A percentile compares a stretch with the other conserved stretches of the same genome.
Evolutionary conservation across 495 filamentous ascomycete genomes (phyloP).

Genomic region (Penicillium cinerascens): DNA sequence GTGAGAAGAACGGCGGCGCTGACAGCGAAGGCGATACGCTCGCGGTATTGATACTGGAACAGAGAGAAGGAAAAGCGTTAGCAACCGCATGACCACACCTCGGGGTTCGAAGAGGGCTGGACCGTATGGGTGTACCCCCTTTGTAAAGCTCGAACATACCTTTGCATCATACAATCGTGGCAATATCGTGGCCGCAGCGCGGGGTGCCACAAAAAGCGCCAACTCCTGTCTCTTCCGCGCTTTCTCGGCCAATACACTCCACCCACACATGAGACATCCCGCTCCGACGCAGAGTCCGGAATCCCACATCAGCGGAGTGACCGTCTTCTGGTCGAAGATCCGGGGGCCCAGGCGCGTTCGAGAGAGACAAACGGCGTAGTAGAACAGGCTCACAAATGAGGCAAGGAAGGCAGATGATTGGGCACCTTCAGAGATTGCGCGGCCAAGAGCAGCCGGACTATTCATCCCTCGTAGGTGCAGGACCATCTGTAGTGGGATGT

Average conservation of each 20-base stretch:
- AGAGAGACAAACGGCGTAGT: slow-evolving; percentile 82
- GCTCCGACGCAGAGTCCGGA: slow-evolving; percentile 69
- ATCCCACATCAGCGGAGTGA: slow-evolving; percentile 60
- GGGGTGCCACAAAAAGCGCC: slow-evolving; percentile 79
- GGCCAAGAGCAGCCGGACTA: slow-evolving; percentile 28
- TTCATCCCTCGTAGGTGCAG: slow-evolving; percentile 58
- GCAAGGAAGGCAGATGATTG: slow-evolving; percentile 82
- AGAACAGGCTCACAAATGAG: slow-evolving; percentile 77
- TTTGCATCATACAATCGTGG: slow-evolving; percentile 68
- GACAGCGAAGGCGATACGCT: slow-evolving; percentile 68
- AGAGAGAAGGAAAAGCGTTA: slow-evolving; percentile 19
- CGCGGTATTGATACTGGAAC: slow-evolving; percentile 66
- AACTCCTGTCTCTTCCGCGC: slow-evolving; percentile 69
- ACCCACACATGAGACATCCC: slow-evolving; percentile 79
- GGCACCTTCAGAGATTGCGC: slow-evolving; percentile 57
- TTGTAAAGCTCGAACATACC: slow-evolving; percentile 36
- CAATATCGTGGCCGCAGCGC: slow-evolving; percentile 72
- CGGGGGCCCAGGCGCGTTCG: slow-evolving; percentile 76
- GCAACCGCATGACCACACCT: slow-evolving; percentile 10
- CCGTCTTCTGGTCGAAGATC: slow-evolving; percentile 51
- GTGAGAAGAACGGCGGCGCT: slow-evolving; percentile 77
- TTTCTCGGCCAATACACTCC: slow-evolving; percentile 77
- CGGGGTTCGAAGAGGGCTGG: slow-evolving; percentile 1
- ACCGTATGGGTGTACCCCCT: slow-evolving; percentile 22
- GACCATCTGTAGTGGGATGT: slow-evolving; percentile 72